Percentiles rank a stretch among this genome's conserved stretches.
phyloP scores from a whole-genome alignment of 768 basidiomycete species.

The Tricholoma saponaceum region DNA sequence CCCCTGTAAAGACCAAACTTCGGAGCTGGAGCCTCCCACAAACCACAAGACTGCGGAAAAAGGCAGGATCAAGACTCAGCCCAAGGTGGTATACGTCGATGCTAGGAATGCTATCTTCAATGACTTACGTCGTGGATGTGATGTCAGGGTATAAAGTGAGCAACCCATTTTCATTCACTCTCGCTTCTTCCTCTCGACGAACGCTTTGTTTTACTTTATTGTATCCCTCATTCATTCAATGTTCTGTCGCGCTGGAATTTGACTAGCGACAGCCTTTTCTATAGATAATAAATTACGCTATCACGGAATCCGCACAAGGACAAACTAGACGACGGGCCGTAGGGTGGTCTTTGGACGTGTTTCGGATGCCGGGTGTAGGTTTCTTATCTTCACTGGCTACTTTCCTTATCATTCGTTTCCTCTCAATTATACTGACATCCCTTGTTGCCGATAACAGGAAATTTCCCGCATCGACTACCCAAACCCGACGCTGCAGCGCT shows the following conservation, averaged over 20 bases:
- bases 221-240: too few species aligned
- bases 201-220: background rate
- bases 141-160: too few species aligned
- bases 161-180: too few species aligned
- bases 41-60: background rate
- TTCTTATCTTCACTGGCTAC: background rate
- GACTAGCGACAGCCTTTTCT: background rate
- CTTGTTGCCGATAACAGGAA: too few species aligned
- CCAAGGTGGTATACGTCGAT: too few species aligned
- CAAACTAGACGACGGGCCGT: constrained; percentile 91
- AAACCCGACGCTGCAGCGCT: too few species aligned
- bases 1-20: background rate
- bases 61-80: too few species aligned
- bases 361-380: constrained; percentile 75
- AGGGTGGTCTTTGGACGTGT: constrained; percentile 73
- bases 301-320: constrained; percentile 83
- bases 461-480: too few species aligned
- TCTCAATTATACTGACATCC: background rate
- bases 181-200: background rate
- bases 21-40: background rate
- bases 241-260: too few species aligned
- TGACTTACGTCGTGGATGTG: constrained; percentile 20
- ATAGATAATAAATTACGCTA: constrained; percentile 83
- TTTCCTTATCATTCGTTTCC: background rate
- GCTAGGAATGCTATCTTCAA: too few species aligned